phyloP scores from a whole-genome alignment of 352 stramenopile species.

The Globisporangium emineosum region DNA sequence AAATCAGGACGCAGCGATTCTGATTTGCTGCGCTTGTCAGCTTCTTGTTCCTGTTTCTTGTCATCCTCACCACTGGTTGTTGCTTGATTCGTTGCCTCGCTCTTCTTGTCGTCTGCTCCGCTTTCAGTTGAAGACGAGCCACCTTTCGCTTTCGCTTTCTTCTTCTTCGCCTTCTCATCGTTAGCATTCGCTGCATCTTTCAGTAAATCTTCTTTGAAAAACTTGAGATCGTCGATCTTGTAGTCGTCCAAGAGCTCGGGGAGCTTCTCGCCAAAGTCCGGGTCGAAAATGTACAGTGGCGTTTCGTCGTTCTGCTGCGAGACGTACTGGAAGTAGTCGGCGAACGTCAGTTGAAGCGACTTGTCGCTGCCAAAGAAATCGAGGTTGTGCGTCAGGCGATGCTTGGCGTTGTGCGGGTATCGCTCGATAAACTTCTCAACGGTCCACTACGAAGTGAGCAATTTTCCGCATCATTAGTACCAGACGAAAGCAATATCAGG shows the following conservation, averaged over 20 bases:
- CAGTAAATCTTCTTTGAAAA: conserved; percentile 81
- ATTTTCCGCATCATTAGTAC: not conserved
- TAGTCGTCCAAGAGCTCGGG: conserved; percentile 70
- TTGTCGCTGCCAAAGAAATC: conserved; percentile 52
- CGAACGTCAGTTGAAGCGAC: conserved; percentile 75
- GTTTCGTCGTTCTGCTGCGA: conserved; percentile 76
- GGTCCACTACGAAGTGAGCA: conserved; percentile 48
- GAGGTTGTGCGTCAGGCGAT: conserved; percentile 80
- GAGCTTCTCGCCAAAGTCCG: conserved; percentile 82
- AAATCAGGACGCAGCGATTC: conserved; percentile 62
- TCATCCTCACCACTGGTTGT: not conserved
- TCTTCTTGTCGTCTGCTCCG: not conserved
- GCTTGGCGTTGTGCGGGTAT: conserved; percentile 46
- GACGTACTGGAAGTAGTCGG: conserved; percentile 68
- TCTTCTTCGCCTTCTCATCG: conserved; percentile 22
- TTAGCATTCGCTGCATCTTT: conserved; percentile 25
- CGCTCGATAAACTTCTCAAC: conserved; percentile 52
- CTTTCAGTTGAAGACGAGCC: not conserved
- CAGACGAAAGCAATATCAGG: not conserved
- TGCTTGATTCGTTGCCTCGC: not conserved
- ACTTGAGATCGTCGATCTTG: conserved; percentile 45
- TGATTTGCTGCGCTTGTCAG: conserved; percentile 34
- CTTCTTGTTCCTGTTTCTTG: conserved; percentile 5
- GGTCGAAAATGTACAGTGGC: conserved; percentile 86
- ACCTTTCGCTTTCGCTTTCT: not conserved